Base-by-base conservation (phyloP, 768 basidiomycete species). In the Mycena chlorophos region DNA sequence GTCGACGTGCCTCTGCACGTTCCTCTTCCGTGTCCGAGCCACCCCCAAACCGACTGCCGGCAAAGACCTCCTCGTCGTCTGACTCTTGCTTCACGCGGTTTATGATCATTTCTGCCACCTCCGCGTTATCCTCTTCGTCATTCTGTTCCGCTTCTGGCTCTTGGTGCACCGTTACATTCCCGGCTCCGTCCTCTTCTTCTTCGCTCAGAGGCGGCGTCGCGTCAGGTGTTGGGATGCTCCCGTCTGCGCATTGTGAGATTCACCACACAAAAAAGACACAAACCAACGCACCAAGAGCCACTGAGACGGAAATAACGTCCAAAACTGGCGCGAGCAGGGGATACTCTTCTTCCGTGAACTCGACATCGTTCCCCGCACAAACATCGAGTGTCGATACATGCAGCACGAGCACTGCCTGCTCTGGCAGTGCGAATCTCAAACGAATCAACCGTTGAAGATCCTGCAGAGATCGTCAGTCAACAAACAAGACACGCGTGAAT, bases 341-440 rank as follows among this genome's bases (percentile, higher is more conserved):
- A 40, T 56, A 61, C 13, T 46, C 60, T 10, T 31, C 42, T 30
- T 63, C 63, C 0, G 56, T 55, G 4, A 63, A 34, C 29, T 60
- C 58, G 46, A 57, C 62, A n/a, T 34, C 49, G 13, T 55, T 22
- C 2, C 62, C 62, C 5, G 1, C 51, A 16, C 58, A 63, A 13
- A 63, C 53, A 42, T 63, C 62, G 50, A 47, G 54, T 2, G 52
- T 49, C 2, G 52, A 56, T 10, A 59, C 51, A 10, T 54, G 31
- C 10, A 63, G 59, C 12, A 40, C 37, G 17, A 63, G 46, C n/a
- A 16, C 50, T 14, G 53, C 50, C 17, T 39, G 29, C 4, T 43
- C 22, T 3, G 52, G 50, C 3, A 63, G 26, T 6, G 31, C 40
- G 30, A 57, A 63, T 34, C 55, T 37, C 1, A 39, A 25, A 13